Evolutionary conservation across 2,329 filamentous ascomycete species (phyloP), one percentile per base, ranked within the genome.

Genomic region (Botryotinia calthae): DNA sequence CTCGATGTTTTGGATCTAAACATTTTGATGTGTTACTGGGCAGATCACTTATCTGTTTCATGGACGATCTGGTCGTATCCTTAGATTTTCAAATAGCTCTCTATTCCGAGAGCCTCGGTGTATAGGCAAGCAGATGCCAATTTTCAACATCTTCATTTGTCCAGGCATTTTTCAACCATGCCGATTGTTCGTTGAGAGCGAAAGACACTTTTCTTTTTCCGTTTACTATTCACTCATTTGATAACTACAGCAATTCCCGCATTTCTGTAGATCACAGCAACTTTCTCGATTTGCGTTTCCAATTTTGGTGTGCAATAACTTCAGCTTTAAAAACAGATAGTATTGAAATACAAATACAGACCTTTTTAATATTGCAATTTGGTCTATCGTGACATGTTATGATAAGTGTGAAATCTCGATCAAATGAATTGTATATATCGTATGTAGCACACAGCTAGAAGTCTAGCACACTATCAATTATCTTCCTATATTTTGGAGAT

Each of bases 1-100:
- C 25, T 78, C 78, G 10, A 84, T 84, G 80, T 84, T 83, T 73
- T 84, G 83, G 75, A 80, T 84, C 28, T 84, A 74, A 68, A 14
- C 8, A 12, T 28, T 7, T 42, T 20, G 18, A 56, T 16, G 22
- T 56, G 28, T 48, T 25, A 8, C 10, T 20, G n/a, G 40, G 4
- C n/a, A 44, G 25, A 44, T 44, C n/a, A 63, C 40, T 44, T 31
- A 14, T 40, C 6, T 18, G 9, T 20, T 22, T 16, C 25, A 16
- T 66, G 6, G 9, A 54, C 8, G 25, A 51, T 5, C 4, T 42
- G 48, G n/a, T 56, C 18, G 22, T 22, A 67, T 54, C 25, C 12
- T 67, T 34, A 20, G 16, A 37, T 14, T 67, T 3, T 9, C 16
- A 22, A 22, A 12, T 42, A 28, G 10, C 8, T 28, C 1, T 44